Evolutionary conservation across 176 grass and related monocot species (phyloP), one percentile per base, ranked within the genome.

Genomic region (Carex scoparia): DNA sequence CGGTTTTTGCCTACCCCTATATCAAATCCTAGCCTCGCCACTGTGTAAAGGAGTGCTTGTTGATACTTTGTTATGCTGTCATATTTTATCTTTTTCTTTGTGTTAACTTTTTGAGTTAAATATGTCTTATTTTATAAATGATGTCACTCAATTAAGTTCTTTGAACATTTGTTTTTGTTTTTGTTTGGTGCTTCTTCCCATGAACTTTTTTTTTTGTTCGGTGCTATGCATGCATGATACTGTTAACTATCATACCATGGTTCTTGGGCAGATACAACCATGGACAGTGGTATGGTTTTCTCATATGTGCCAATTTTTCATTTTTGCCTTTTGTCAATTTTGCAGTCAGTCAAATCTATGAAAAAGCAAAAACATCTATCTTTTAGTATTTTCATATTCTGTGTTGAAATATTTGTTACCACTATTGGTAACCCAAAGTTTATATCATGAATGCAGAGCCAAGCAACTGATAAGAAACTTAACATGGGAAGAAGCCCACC

Each of bases 231-330:
- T 98, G 93, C 91, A 95, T 84, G 90, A 89, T 98, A 90, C 51
- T 98, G 10, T 72, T 61, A 72, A 91, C 92, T 42, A 93, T 98
- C 68, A 95, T 95, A 88, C 95, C 95, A 7, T 98, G 91, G 91
- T 98, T 98, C 64, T 86, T 98, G 83, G 95, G 93, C 86, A 98
- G 94, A 65, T 98, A 90, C 79, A 98, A 98, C 93, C 95, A 61
- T 92, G 91, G 91, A 93, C 88, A 85, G 95, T 89, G 69, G 95
- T 98, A 98, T 33, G 83, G 42, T 89, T 90, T 86, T 54, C 54
- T 81, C 32, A 57, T 77, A 56, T 12, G 49, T 55, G 5, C 27
- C 49, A 77, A 56, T 32, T 76, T 51, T 57, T 7, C 18, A 11
- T 55, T 56, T 77, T 32, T 2, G 4, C 55, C 7, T 1, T 6